Percentiles rank a stretch among this genome's conserved stretches.
Conservation (phyloP, 2,329 filamentous ascomycete species). For the Aspergillus novofumigatus region DNA sequence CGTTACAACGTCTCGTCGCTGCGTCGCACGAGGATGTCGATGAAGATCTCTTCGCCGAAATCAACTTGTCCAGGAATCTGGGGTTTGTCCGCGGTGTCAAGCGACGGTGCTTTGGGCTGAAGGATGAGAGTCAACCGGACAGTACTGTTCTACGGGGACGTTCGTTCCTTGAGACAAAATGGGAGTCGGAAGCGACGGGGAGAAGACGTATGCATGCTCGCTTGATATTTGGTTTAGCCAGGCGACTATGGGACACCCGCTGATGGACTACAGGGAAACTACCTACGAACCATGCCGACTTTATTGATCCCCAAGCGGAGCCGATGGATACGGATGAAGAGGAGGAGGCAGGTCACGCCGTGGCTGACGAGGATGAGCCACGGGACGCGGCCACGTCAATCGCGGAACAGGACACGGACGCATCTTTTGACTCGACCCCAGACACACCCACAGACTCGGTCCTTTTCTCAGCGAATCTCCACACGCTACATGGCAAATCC, state of each 20-base stretch:
- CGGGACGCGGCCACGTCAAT: conserved; percentile 18
- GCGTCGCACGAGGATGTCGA: conserved; percentile 14
- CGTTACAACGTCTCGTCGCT: conserved; percentile 22
- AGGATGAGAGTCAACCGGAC: background rate
- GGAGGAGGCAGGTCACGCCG: conserved; percentile 4
- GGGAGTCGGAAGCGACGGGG: conserved; percentile 31
- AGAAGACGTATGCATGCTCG: conserved; percentile 24
- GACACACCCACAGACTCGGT: conserved; percentile 7
- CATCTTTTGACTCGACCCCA: conserved; percentile 13
- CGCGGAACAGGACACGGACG: conserved; percentile 11
- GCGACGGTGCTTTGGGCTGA: conserved; percentile 26
- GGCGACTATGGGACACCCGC: conserved; percentile 4
- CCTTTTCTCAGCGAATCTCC: conserved; percentile 15
- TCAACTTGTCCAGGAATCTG: conserved; percentile 28
- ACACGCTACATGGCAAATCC: conserved; percentile 17
- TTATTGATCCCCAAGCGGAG: conserved; percentile 9
- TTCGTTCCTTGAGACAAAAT: conserved; percentile 41
- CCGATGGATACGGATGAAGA: conserved; percentile 10
- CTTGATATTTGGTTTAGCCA: background rate
- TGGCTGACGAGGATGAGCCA: conserved; percentile 2
- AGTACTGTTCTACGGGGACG: conserved; percentile 19
- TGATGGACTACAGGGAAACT: conserved; percentile 17
- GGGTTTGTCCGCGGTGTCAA: conserved; percentile 34
- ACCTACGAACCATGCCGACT: conserved; percentile 9
- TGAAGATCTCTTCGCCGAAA: conserved; percentile 28